Base-by-base conservation (phyloP, 2,329 filamentous ascomycete species). In the Fusarium subglutinans region DNA sequence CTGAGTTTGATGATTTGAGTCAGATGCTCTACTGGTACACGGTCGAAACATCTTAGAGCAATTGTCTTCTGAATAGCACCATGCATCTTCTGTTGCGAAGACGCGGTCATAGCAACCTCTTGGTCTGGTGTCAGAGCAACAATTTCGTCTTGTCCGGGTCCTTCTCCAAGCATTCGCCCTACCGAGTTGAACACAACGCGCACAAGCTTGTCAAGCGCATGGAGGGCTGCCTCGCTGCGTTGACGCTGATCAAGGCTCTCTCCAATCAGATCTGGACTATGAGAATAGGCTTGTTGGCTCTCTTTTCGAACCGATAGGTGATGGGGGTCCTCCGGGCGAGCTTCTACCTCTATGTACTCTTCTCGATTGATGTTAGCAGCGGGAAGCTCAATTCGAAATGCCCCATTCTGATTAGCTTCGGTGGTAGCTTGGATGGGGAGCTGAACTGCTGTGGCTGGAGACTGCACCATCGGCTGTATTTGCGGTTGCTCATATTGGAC, bases 191-290 rank as follows among this genome's bases (percentile, higher is more conserved):
- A 94, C 22, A 98, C 87, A 30, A 91, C 90, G 60, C 90, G 86
- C 8, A 97, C 85, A 54, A 95, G 88, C 43, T 89, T 88, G 63
- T 92, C 89, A 18, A 99, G 84, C 62, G 91, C 90, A 60, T 91
- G 85, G 51, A 95, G 87, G 48, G 94, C 92, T 17, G 90, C 87
- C 76, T 98, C 92, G 9, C 92, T 93, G 78, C 95, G 91, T 76
- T 97, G 92, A 57, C 92, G 92, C 81, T 98, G 94, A 78, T 97
- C 94, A 6, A 94, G 85, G 47, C 90, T 90, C 50, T 91, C 83
- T 22, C 89, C 86, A 26, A 92, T 84, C 6, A 89, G 81, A 56
- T 88, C 89, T 63, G 89, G 88, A 18, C 88, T 86, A 13, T 86
- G 87, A 56, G 88, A 85, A 26, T 83, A 81, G 28, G 85, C 83